Percentiles rank a stretch among this genome's conserved stretches.
These are phyloP conservation scores for Penicillium simplicissimum DNA, from an alignment of 495 filamentous ascomycete species.

Conservation along the genomic window DNA sequence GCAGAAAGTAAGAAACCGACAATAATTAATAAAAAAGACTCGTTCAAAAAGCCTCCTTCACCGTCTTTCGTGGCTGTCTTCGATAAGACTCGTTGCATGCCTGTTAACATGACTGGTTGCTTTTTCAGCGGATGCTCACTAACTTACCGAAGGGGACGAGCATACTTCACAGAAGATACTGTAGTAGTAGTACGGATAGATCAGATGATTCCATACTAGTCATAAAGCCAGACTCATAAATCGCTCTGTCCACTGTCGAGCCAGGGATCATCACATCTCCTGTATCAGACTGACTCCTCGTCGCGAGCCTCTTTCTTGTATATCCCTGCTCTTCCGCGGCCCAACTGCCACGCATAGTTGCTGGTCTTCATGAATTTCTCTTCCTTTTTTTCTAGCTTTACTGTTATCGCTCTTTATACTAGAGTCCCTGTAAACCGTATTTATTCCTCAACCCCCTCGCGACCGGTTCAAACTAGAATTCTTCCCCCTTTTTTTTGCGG, in stretches of 20 bases:
- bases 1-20: neutral
- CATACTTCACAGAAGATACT: neutral
- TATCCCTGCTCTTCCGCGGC: neutral
- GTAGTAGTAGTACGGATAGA: neutral
- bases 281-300: conserved; percentile 1
- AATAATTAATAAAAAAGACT: neutral
- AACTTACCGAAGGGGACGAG: neutral
- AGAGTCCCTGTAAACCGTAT: neutral
- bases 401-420: neutral
- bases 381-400: neutral
- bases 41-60: conserved; percentile 13
- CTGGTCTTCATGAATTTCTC: neutral
- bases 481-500: neutral
- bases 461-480: conserved; percentile 2
- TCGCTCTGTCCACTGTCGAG: neutral
- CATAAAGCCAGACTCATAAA: neutral
- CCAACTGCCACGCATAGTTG: neutral
- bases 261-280: neutral
- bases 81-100: neutral
- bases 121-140: neutral
- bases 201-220: neutral
- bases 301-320: neutral
- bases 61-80: conserved; percentile 19
- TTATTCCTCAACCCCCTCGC: neutral
- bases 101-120: neutral